Conservation (phyloP, 805 yeast species). For the Myxozyma mucilagina region DNA sequence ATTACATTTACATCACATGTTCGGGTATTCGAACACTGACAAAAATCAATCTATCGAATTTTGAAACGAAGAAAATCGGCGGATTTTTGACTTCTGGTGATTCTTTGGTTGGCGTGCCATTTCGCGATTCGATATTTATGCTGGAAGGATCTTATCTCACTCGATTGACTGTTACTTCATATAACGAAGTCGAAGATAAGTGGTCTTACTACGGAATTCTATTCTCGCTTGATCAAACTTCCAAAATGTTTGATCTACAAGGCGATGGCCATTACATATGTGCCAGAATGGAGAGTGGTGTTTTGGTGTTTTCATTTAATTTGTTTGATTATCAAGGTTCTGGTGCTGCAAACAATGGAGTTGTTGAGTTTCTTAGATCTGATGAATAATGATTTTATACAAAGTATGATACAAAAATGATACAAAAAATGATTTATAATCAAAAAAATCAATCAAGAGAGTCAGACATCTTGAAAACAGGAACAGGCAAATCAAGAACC, state of each 20-base stretch:
- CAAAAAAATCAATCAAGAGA: not conserved
- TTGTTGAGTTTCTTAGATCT: not conserved
- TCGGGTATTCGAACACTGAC: conserved; percentile 30
- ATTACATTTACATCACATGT: conserved; percentile 26
- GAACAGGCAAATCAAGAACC: not conserved
- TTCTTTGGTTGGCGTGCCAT: conserved; percentile 31
- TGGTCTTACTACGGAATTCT: conserved; percentile 31
- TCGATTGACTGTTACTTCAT: conserved; percentile 26
- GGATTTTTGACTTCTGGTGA: conserved; percentile 31
- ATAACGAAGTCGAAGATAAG: conserved; percentile 17
- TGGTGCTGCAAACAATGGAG: conserved; percentile 11
- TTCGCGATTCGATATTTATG: conserved; percentile 31
- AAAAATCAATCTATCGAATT: conserved; percentile 13
- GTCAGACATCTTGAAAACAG: not conserved
- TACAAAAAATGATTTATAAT: no score
- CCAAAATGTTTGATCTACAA: conserved; percentile 30
- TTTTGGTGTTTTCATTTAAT: conserved; percentile 29
- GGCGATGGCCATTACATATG: conserved; percentile 33
- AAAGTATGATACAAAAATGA: no score
- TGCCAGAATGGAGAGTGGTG: conserved; percentile 30
- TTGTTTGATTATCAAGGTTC: conserved; percentile 26
- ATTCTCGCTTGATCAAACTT: conserved; percentile 29
- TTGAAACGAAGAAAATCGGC: conserved; percentile 11
- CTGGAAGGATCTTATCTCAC: conserved; percentile 32
- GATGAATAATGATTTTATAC: not conserved